Conservation (phyloP, 345 rosid genomes). For the Eucalyptus victrix region DNA sequence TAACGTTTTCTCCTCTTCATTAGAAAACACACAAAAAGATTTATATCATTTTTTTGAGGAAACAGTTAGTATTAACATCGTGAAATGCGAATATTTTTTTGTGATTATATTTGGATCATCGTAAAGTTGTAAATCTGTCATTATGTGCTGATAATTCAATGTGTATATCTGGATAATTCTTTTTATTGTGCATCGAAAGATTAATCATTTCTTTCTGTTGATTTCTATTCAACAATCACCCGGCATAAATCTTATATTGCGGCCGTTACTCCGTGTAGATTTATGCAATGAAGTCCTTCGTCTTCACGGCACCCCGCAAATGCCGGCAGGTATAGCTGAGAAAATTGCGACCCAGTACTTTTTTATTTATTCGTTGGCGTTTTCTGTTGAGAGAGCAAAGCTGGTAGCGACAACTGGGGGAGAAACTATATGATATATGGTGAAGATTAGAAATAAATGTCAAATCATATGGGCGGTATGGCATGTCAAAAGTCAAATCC, state of each 20-base stretch:
- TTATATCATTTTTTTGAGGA: too few relatives aligned
- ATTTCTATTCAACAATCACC: too few relatives aligned
- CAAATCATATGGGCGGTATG: not conserved
- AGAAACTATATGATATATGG: not conserved
- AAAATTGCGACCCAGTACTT: not conserved
- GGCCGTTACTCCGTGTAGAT: not conserved
- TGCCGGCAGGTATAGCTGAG: not conserved
- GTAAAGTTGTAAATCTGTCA: too few relatives aligned
- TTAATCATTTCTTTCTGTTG: too few relatives aligned
- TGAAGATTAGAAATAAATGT: not conserved
- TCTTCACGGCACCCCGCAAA: not conserved
- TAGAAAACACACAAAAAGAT: too few relatives aligned
- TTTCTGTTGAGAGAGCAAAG: not conserved
- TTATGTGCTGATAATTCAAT: too few relatives aligned
- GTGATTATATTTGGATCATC: too few relatives aligned
- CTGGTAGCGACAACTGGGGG: not conserved
- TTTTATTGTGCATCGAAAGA: too few relatives aligned
- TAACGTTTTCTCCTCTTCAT: too few relatives aligned
- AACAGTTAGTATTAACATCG: rapidly evolving
- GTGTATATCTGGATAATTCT: too few relatives aligned
- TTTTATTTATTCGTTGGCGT: not conserved
- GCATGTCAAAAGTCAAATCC: not conserved
- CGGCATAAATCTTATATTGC: not conserved
- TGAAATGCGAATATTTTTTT: rapidly evolving
- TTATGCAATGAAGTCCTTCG: not conserved